Conservation (phyloP, 1,284 basidiomycete genomes). For the Nidula niveotomentosa region DNA sequence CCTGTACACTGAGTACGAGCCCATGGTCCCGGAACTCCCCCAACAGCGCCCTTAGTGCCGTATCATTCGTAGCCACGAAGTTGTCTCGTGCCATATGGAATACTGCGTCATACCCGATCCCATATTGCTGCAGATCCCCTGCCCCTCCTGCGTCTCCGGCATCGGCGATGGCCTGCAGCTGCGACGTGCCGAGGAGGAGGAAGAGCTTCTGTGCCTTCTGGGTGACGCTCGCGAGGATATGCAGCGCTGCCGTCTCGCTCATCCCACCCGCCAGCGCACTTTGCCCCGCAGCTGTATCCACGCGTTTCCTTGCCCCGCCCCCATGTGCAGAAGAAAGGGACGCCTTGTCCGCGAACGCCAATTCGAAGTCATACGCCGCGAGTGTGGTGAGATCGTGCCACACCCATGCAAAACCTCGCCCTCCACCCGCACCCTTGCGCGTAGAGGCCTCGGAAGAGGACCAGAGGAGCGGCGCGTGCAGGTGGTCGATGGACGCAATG, state of each 20-base stretch:
- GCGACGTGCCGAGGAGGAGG: constrained; percentile 61
- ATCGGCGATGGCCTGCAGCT: constrained; percentile 60
- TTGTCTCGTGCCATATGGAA: constrained; percentile 71
- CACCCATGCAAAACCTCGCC: constrained; percentile 77
- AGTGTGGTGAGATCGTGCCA: constrained; percentile 91
- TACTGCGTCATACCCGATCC: constrained; percentile 62
- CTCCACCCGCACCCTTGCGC: constrained; percentile 41
- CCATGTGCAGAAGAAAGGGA: constrained; percentile 58
- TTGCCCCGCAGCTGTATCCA: constrained; percentile 27
- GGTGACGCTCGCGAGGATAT: constrained; percentile 85
- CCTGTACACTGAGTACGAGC: constrained; percentile 59
- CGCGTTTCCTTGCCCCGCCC: constrained; percentile 33
- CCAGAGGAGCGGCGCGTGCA: constrained; percentile 81
- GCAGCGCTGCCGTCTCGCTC: constrained; percentile 79
- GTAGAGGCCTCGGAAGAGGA: constrained; percentile 58
- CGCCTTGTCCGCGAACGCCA: constrained; percentile 64
- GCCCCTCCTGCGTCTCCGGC: constrained; percentile 25
- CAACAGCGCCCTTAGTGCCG: constrained; percentile 76
- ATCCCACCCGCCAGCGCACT: constrained; percentile 39
- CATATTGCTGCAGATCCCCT: constrained; percentile 43
- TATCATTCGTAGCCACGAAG: constrained; percentile 87
- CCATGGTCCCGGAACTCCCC: constrained; percentile 91
- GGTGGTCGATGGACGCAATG: constrained; percentile 82
- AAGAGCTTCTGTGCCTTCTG: constrained; percentile 84
- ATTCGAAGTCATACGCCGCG: constrained; percentile 78